phyloP scores from a whole-genome alignment of 1,284 basidiomycete genomes.

The Sphagnurus paluster region DNA sequence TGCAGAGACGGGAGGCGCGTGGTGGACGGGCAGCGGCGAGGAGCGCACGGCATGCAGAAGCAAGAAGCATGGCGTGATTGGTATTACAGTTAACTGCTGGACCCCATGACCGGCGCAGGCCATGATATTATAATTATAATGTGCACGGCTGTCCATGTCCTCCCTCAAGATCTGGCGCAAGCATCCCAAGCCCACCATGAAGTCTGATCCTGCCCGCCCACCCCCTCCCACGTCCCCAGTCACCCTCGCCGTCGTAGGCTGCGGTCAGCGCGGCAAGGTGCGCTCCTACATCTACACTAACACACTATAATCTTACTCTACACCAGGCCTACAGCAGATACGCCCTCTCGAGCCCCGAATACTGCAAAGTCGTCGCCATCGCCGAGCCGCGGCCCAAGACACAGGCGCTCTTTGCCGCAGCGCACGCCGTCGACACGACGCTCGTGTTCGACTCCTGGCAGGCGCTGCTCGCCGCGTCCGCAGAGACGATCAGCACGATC shows the following conservation, averaged over 20 bases:
- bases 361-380: slow-evolving; percentile 77
- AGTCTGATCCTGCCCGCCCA: no score
- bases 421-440: slow-evolving; percentile 59
- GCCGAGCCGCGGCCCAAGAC: slow-evolving; percentile 79
- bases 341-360: slow-evolving; percentile 56
- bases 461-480: slow-evolving; percentile 66
- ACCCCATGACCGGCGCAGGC: not conserved
- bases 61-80: slow-evolving; percentile 6
- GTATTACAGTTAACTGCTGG: not conserved
- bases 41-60: not conserved
- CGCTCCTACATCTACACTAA: slow-evolving; percentile 3
- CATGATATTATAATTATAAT: no score
- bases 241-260: slow-evolving; percentile 66
- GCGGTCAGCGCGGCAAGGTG: slow-evolving; percentile 79
- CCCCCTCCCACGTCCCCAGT: slow-evolving; percentile 33
- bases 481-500: slow-evolving; percentile 58
- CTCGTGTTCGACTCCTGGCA: slow-evolving; percentile 75
- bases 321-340: slow-evolving; percentile 66
- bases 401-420: slow-evolving; percentile 52
- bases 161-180: slow-evolving; percentile 33
- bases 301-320: not conserved
- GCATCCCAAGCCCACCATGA: slow-evolving; percentile 28
- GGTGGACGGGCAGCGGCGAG: slow-evolving; percentile 1
- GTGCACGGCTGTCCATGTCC: slow-evolving; percentile 4
- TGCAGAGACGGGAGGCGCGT: not conserved